Evolutionary conservation across 2,329 filamentous ascomycete genomes (phyloP).

Genomic region (Fusarium subtropicale): DNA sequence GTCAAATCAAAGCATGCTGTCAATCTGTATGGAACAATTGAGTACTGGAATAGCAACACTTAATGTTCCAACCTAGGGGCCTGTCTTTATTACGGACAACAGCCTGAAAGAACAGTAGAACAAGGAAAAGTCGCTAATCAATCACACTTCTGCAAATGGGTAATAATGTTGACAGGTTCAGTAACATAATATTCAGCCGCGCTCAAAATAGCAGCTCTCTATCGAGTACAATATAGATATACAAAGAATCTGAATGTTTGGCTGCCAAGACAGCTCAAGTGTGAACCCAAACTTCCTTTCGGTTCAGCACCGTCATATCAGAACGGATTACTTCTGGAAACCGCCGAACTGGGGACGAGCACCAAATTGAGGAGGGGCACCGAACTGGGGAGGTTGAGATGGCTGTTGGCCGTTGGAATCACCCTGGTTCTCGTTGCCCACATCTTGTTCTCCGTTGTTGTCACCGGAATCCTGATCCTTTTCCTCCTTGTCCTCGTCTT

Average conservation of each 20-base stretch:
- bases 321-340: neutral
- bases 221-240: neutral
- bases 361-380: constrained; percentile 1
- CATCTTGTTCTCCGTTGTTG: neutral
- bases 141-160: neutral
- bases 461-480: neutral
- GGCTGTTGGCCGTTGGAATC: constrained; percentile 4
- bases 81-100: rapidly evolving
- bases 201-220: neutral
- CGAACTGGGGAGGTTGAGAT: neutral
- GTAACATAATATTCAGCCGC: neutral
- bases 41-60: rapidly evolving
- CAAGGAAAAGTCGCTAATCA: neutral
- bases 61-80: rapidly evolving
- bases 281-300: too few relatives aligned
- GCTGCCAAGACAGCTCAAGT: neutral
- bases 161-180: neutral
- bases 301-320: too few relatives aligned
- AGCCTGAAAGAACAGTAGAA: neutral
- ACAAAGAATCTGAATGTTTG: neutral
- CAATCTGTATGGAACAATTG: neutral
- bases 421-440: neutral
- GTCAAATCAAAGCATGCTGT: neutral
- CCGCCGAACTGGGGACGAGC: constrained; percentile 8
- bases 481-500: neutral